Conservation (phyloP, 108 stramenopile species). For the Pseudonitzschia multiseries region DNA sequence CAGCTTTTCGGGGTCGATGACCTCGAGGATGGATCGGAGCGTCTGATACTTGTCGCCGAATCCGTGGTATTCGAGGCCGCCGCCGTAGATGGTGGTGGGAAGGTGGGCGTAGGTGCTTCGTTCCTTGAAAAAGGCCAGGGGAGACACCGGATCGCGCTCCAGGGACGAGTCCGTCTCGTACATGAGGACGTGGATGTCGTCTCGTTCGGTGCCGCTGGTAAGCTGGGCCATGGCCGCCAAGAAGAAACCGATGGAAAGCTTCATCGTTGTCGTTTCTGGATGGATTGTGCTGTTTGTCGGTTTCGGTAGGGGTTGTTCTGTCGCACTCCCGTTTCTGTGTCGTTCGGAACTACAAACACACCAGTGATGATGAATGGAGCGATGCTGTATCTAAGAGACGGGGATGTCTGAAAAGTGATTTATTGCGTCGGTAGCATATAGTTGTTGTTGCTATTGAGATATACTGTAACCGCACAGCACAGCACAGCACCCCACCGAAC, state of each 20-base stretch:
- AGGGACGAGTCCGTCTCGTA: constrained; percentile 12
- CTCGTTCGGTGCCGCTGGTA: background rate
- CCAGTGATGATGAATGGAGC: too few relatives aligned
- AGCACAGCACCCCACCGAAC: too few relatives aligned
- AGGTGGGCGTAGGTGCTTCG: constrained; percentile 1
- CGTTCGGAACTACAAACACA: too few relatives aligned
- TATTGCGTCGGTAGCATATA: too few relatives aligned
- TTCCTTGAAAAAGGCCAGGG: constrained; percentile 6
- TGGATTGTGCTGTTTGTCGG: background rate
- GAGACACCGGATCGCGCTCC: background rate
- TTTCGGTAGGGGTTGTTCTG: background rate
- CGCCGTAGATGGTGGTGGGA: constrained; percentile 6
- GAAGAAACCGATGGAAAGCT: background rate
- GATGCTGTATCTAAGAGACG: too few relatives aligned
- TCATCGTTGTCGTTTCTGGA: background rate
- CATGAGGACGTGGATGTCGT: constrained; percentile 12
- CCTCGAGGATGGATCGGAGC: background rate
- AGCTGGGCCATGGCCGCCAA: background rate
- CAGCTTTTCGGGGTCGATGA: constrained; percentile 2
- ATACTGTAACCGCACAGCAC: too few relatives aligned
- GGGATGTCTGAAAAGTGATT: too few relatives aligned
- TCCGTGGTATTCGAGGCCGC: constrained; percentile 10
- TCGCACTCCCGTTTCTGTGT: too few relatives aligned
- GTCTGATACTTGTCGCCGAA: constrained; percentile 20
- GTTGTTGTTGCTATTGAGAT: too few relatives aligned